phyloP scores from a whole-genome alignment of 192 early-diverging fungal species.

The Rhizophagus clarus region DNA sequence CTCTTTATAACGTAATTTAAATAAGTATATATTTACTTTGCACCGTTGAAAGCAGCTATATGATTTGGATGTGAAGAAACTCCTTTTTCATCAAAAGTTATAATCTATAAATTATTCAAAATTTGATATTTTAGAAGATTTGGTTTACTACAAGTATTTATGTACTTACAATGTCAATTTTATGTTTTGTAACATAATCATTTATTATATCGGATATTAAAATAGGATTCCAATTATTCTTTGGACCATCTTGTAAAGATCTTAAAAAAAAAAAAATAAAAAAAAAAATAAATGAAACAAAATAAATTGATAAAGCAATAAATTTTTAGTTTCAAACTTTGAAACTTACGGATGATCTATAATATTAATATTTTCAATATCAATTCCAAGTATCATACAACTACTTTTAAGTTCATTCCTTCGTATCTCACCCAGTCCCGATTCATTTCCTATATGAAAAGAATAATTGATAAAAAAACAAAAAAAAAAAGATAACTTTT shows the following conservation, averaged over 20 bases:
- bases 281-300: conserved; percentile 24
- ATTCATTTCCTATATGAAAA: conserved; percentile 61
- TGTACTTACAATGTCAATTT: conserved; percentile 60
- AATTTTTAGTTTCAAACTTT: neutral
- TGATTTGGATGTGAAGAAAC: conserved; percentile 94
- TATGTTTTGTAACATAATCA: conserved; percentile 57
- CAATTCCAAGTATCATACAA: conserved; percentile 60
- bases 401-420: conserved; percentile 66
- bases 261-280: conserved; percentile 20
- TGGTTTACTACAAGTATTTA: conserved; percentile 9
- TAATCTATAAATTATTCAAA: conserved; percentile 52
- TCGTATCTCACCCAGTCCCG: conserved; percentile 62
- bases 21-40: conserved; percentile 43
- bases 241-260: conserved; percentile 68
- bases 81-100: conserved; percentile 89
- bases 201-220: conserved; percentile 65
- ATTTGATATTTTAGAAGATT: neutral
- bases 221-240: conserved; percentile 60
- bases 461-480: neutral
- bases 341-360: conserved; percentile 63
- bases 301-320: neutral
- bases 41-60: conserved; percentile 75
- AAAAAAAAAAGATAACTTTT: neutral
- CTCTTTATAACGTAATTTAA: neutral
- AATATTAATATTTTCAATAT: conserved; percentile 45